phyloP scores from a whole-genome alignment of 352 stramenopile genomes.

The Globisporangium mamillatum region DNA sequence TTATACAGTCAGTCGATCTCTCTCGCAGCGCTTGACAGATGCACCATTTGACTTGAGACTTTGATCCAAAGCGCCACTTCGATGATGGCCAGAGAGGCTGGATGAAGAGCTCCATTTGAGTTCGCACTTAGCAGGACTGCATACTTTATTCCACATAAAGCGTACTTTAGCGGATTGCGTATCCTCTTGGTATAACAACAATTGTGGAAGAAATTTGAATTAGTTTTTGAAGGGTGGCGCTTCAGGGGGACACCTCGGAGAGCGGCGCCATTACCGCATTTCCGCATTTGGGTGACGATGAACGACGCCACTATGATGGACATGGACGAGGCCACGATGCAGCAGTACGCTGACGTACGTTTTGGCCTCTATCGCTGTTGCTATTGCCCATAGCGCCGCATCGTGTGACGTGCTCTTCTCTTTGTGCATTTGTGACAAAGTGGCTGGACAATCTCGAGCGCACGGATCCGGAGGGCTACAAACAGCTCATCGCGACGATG shows the following conservation, averaged over 20 bases:
- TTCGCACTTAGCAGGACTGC: neutral
- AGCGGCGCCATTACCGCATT: neutral
- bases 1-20: neutral
- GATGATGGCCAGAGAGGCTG: neutral
- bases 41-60: too few species aligned
- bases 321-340: conserved; percentile 63
- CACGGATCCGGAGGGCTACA: conserved; percentile 65
- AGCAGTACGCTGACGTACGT: conserved; percentile 73
- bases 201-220: neutral
- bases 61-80: neutral
- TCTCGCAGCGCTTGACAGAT: neutral
- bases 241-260: neutral
- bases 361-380: neutral
- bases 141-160: neutral
- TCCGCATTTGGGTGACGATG: neutral
- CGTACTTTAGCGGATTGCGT: neutral
- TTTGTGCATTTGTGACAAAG: conserved; percentile 20
- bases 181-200: neutral
- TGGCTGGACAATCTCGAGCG: conserved; percentile 71
- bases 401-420: neutral
- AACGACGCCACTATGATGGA: conserved; percentile 3
- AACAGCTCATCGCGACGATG: conserved; percentile 63
- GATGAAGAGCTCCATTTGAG: neutral
- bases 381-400: too few species aligned
- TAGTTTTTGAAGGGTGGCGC: conserved; percentile 2